Evolutionary conservation across 164 flowering plant species (phyloP).

Genomic region (Kingdonia uniflora): DNA sequence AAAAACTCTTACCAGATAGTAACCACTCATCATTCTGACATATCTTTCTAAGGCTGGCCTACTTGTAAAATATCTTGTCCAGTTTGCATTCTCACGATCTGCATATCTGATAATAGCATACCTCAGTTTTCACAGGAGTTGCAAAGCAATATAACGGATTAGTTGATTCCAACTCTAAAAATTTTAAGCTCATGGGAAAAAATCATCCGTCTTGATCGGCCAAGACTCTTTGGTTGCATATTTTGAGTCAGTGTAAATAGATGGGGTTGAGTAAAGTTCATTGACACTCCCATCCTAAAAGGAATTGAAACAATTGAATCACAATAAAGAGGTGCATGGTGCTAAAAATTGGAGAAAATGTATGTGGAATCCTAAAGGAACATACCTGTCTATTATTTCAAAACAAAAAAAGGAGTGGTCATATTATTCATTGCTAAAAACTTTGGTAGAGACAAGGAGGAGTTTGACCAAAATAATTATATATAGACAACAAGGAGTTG

Average conservation of each 20-base stretch:
- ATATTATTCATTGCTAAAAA: no score
- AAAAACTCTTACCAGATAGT: slow-evolving; percentile 52
- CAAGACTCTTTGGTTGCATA: slow-evolving; percentile 51
- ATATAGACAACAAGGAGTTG: no score
- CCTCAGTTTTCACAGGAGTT: slow-evolving; percentile 3
- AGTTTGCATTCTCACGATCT: slow-evolving; percentile 75
- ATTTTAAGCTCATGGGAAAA: slow-evolving; percentile 68
- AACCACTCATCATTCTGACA: slow-evolving; percentile 81
- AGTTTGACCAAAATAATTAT: no score
- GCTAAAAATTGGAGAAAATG: background rate
- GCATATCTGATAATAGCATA: slow-evolving; percentile 56
- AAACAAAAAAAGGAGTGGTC: no score
- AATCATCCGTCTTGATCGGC: slow-evolving; percentile 87
- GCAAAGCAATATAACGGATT: background rate
- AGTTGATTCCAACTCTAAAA: background rate
- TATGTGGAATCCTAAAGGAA: no score
- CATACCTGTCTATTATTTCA: no score
- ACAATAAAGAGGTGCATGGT: background rate
- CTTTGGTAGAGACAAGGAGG: no score
- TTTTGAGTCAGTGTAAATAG: slow-evolving; percentile 90
- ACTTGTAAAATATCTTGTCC: slow-evolving; percentile 96
- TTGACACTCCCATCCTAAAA: slow-evolving; percentile 93
- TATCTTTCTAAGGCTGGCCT: slow-evolving; percentile 79
- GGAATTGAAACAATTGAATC: no score
- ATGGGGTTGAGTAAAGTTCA: slow-evolving; percentile 90